A percentile compares a stretch with the other conserved stretches of the same genome.
These are phyloP conservation scores for Cladophialophora chaetospira DNA, from an alignment of 2,329 filamentous ascomycete genomes.

Conservation along the genomic window DNA sequence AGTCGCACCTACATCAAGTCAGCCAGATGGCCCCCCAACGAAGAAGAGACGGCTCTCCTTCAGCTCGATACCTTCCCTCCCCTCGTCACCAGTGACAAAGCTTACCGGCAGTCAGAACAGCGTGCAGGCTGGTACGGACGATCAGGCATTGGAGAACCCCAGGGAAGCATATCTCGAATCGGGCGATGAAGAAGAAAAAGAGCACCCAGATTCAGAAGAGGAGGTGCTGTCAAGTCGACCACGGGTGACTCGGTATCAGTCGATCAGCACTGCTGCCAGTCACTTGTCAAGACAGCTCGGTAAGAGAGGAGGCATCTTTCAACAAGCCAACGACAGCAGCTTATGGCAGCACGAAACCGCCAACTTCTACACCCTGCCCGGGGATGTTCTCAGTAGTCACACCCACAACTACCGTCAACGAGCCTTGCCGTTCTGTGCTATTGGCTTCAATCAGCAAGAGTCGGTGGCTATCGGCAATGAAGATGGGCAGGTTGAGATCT, in stretches of 20 bases:
- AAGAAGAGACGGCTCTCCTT: slow-evolving; percentile 51
- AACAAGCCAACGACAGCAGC: slow-evolving; percentile 21
- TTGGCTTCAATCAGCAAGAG: slow-evolving; percentile 68
- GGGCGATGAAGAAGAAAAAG: slow-evolving; percentile 25
- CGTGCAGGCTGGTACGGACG: no score
- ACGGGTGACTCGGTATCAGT: slow-evolving; percentile 22
- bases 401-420: slow-evolving; percentile 46
- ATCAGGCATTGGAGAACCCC: neutral
- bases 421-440: slow-evolving; percentile 66
- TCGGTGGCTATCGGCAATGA: slow-evolving; percentile 71
- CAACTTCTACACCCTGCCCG: slow-evolving; percentile 60
- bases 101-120: slow-evolving; percentile 26
- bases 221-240: slow-evolving; percentile 17
- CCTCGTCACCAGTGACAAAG: slow-evolving; percentile 43
- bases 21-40: slow-evolving; percentile 31
- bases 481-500: slow-evolving; percentile 65
- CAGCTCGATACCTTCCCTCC: slow-evolving; percentile 48
- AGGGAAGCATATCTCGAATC: slow-evolving; percentile 6
- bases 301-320: slow-evolving; percentile 19
- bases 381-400: slow-evolving; percentile 58
- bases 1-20: neutral
- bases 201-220: neutral
- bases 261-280: slow-evolving; percentile 19
- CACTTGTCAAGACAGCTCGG: slow-evolving; percentile 25
- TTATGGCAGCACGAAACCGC: slow-evolving; percentile 61